A percentile compares a stretch with the other conserved stretches of the same genome.
Evolutionary conservation across 2,329 filamentous ascomycete genomes (phyloP).

Genomic region (Aspergillus hortae): DNA sequence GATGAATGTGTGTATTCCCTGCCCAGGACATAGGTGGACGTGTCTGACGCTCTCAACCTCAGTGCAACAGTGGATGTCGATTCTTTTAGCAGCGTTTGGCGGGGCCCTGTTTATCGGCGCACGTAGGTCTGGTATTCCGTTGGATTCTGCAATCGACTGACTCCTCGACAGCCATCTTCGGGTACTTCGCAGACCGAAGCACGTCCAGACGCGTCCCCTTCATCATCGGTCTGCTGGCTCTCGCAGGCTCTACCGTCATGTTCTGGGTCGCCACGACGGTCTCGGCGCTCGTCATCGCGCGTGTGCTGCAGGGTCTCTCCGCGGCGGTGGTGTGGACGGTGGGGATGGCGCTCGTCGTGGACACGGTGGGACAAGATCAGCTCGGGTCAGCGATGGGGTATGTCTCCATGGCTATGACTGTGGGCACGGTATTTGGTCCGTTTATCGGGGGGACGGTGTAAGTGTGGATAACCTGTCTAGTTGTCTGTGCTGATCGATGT

Average conservation of each 20-base stretch:
- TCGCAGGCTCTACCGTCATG: constrained; percentile 53
- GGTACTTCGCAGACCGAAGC: constrained; percentile 50
- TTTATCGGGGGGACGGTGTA: constrained; percentile 59
- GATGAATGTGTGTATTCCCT: constrained; percentile 40
- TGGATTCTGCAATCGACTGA: neutral
- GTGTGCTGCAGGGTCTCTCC: constrained; percentile 56
- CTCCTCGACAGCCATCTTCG: constrained; percentile 22
- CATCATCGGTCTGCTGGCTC: constrained; percentile 51
- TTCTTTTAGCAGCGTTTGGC: constrained; percentile 68
- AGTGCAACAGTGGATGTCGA: constrained; percentile 67
- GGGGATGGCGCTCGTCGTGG: constrained; percentile 56
- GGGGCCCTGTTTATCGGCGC: constrained; percentile 56
- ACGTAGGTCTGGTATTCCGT: constrained; percentile 17
- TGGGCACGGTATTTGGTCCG: constrained; percentile 56
- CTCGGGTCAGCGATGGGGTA: constrained; percentile 59
- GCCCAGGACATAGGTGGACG: neutral
- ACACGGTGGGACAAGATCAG: constrained; percentile 56
- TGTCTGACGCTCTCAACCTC: neutral
- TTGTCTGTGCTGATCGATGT: neutral
- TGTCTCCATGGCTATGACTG: constrained; percentile 50
- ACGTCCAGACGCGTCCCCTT: constrained; percentile 55
- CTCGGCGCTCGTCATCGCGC: constrained; percentile 47
- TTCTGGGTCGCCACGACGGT: constrained; percentile 51
- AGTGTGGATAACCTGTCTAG: constrained; percentile 3
- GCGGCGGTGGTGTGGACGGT: constrained; percentile 60